Percentiles rank a stretch among this genome's conserved stretches.
phyloP scores from a whole-genome alignment of 345 rosid species.

The Citrus maxima region DNA sequence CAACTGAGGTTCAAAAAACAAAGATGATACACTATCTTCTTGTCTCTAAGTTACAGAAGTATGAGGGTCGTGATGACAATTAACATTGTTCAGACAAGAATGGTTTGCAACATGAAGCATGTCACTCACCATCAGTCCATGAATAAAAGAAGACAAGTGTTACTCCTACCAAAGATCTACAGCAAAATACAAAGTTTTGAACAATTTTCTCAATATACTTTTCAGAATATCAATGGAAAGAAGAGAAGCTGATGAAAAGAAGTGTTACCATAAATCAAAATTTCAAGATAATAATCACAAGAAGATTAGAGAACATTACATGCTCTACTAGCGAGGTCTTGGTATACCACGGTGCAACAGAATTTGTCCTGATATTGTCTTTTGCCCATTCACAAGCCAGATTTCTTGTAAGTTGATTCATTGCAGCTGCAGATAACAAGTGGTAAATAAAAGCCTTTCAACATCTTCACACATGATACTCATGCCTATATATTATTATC shows the following conservation, averaged over 20 bases:
- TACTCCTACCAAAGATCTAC: neutral
- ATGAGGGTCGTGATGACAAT: neutral
- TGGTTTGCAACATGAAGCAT: neutral
- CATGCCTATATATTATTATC: neutral
- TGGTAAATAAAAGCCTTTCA: neutral
- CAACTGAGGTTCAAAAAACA: neutral
- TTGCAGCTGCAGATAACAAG: conserved; percentile 49
- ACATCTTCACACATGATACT: neutral
- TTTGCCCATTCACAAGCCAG: conserved; percentile 94
- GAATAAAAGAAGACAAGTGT: neutral
- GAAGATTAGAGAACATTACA: conserved; percentile 33
- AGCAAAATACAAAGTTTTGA: neutral
- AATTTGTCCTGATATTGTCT: conserved; percentile 79
- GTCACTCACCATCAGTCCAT: neutral
- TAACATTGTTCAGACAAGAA: neutral
- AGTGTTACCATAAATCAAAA: neutral
- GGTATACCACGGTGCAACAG: conserved; percentile 85
- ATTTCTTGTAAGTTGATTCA: conserved; percentile 75
- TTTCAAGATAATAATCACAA: neutral
- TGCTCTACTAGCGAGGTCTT: conserved; percentile 71
- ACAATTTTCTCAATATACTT: neutral
- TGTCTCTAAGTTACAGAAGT: neutral
- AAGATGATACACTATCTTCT: neutral
- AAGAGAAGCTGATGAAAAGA: neutral
- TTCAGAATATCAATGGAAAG: neutral